Evolutionary conservation across 441 rosid genomes (phyloP), one percentile per base, ranked within the genome.

Genomic region (Euphorbia corollata): DNA sequence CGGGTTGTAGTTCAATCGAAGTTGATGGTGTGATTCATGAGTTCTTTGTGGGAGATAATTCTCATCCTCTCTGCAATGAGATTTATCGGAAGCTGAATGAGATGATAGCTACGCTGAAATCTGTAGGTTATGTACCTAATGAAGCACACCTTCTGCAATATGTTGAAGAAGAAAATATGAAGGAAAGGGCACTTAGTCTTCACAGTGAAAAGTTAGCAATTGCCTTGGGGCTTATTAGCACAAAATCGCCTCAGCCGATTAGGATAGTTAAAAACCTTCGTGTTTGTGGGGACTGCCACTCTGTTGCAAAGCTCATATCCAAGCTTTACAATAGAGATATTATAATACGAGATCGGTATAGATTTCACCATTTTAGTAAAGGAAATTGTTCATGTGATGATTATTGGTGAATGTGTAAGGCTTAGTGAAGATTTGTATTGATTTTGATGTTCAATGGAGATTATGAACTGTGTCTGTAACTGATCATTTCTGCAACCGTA

Each of bases 201-300:
- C 93, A 89, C 66, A 89, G 91, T 34, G 96, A 87, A 79, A 89
- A 79, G 83, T 65, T 87, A 67, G 93, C 96, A 0, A 87, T 87
- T 39, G 85, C 90, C 30, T 89, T 82, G 72, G 91, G 93, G 56
- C 79, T 89, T 62, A 83, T 87, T 59, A 81, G 85, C 57, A 55
- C 70, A 0, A 74, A 73, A 24, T 71, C 77, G 22, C 78, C 87
- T 23, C 78, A 78, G 65, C 80, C 84, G 2, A 80, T 87, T 45
- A 77, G 88, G 15, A 84, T 89, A 34, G 85, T 86, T 34, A 89
- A 89, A 76, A 89, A 87, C 69, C 90, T 87, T 27, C 83, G 90
- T 27, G 83, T 87, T 70, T 89, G 91, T 61, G 79, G 85, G 36
- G 91, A 89, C 71, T 89, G 96, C 41, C 96, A 87, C 68, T 61